Percentiles rank a stretch among this genome's conserved stretches.
Conservation (phyloP, 495 filamentous ascomycete genomes). For the Apodospora peruviana region DNA sequence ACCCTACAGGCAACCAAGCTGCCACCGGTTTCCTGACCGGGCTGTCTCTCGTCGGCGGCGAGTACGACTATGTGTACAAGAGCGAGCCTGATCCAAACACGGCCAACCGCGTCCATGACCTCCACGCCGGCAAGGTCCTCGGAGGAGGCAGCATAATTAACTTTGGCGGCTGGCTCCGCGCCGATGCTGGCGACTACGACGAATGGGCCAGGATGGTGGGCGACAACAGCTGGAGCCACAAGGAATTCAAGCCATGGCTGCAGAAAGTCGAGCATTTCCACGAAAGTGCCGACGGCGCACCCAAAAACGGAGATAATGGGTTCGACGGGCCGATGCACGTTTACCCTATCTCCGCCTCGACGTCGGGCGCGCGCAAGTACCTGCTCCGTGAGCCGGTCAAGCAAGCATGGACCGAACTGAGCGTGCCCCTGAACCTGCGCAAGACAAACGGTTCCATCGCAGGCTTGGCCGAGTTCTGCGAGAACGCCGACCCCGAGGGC, state of each 20-base stretch:
- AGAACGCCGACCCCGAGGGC: neutral
- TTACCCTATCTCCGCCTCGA: neutral
- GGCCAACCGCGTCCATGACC: constrained; percentile 11
- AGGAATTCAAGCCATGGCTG: neutral
- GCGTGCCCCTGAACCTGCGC: neutral
- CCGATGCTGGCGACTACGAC: neutral
- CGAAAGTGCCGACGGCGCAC: neutral
- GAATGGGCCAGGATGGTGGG: neutral
- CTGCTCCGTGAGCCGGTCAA: neutral
- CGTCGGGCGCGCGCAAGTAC: neutral
- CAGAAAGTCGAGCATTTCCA: neutral
- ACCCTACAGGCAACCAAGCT: neutral
- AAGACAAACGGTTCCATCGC: neutral
- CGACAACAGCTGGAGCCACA: neutral
- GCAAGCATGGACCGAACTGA: neutral
- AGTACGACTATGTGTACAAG: neutral
- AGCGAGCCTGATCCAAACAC: neutral
- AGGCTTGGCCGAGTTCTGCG: neutral
- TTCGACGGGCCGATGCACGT: neutral
- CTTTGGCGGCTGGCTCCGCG: neutral
- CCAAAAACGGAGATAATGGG: neutral
- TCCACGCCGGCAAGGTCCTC: constrained; percentile 27
- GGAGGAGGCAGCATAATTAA: neutral
- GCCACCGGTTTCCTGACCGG: neutral
- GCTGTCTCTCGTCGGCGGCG: neutral